Evolutionary conservation across 1,139 yeast species (phyloP).

Genomic region (Hyphopichia wangnamkhiaoensis): DNA sequence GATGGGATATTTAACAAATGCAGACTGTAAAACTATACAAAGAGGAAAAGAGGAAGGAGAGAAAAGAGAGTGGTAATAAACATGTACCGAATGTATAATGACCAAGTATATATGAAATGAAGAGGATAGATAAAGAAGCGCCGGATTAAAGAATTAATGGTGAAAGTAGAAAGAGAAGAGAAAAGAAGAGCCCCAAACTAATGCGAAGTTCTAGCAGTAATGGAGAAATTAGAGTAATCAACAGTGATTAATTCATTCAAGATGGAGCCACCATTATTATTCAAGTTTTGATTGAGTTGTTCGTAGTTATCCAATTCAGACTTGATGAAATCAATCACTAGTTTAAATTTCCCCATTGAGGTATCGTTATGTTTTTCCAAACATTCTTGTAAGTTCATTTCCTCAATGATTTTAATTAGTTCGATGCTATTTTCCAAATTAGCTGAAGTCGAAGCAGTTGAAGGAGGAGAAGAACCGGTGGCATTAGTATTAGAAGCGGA

Average conservation of each 20-base stretch:
- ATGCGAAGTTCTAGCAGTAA: slow-evolving; percentile 15
- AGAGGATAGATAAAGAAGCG: too few species aligned
- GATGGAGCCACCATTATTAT: slow-evolving; percentile 16
- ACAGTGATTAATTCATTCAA: slow-evolving; percentile 46
- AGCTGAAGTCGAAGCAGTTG: slow-evolving; percentile 4
- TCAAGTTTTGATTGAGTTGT: slow-evolving; percentile 20
- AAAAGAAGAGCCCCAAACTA: slow-evolving; percentile 3
- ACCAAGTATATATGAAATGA: too few species aligned
- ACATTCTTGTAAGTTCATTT: slow-evolving; percentile 41
- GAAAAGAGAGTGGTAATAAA: too few species aligned
- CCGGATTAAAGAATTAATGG: too few species aligned
- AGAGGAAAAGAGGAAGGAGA: not conserved
- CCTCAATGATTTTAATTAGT: slow-evolving; percentile 33
- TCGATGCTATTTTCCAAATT: slow-evolving; percentile 22
- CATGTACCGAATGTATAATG: too few species aligned
- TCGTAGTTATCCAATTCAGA: slow-evolving; percentile 35
- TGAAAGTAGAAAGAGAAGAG: not conserved
- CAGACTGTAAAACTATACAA: too few species aligned
- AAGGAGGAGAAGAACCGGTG: slow-evolving; percentile 5
- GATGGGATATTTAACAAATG: too few species aligned
- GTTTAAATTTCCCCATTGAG: slow-evolving; percentile 51
- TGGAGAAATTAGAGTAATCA: slow-evolving; percentile 43
- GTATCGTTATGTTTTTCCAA: slow-evolving; percentile 60
- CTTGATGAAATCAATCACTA: slow-evolving; percentile 49
- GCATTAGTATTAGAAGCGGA: slow-evolving; percentile 6